A percentile compares a stretch with the other conserved stretches of the same genome.
These are phyloP conservation scores for Polyporus tsugae DNA, from an alignment of 1,284 basidiomycete species.

Conservation along the genomic window DNA sequence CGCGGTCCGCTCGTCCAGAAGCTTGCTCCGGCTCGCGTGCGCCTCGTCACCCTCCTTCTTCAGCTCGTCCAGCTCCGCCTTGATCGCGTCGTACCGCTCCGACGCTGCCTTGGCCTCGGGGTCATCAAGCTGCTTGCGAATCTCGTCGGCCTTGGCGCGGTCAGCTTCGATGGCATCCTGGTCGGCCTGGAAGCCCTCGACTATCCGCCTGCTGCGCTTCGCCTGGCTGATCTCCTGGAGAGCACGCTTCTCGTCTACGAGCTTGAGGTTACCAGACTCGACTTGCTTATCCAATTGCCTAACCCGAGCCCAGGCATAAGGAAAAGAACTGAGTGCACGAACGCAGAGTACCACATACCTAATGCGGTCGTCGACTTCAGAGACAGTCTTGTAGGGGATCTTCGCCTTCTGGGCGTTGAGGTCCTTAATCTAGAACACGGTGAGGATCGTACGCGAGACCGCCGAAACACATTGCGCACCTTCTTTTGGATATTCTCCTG, in stretches of 20 bases:
- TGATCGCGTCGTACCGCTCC: conserved; percentile 86
- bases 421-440: conserved; percentile 77
- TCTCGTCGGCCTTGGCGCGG: conserved; percentile 78
- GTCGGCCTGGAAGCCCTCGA: conserved; percentile 84
- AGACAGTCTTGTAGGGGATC: conserved; percentile 83
- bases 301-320: conserved; percentile 18
- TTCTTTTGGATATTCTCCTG: conserved; percentile 89
- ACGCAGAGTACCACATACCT: conserved; percentile 58
- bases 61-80: conserved; percentile 86
- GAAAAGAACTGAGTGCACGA: conserved; percentile 13
- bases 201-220: conserved; percentile 74
- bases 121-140: conserved; percentile 89
- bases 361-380: conserved; percentile 91
- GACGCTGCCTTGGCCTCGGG: conserved; percentile 88
- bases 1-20: conserved; percentile 88
- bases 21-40: conserved; percentile 82
- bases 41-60: conserved; percentile 90
- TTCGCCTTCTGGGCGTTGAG: conserved; percentile 87
- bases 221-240: conserved; percentile 85
- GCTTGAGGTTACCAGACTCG: conserved; percentile 91
- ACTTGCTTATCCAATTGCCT: conserved; percentile 89
- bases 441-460: conserved; percentile 13
- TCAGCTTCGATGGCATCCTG: conserved; percentile 87
- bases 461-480: conserved; percentile 50
- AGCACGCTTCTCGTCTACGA: conserved; percentile 96